Evolutionary conservation across 257 asterid species (phyloP), one percentile per base, ranked within the genome.

Genomic region (Nyctanthes arbortristis): DNA sequence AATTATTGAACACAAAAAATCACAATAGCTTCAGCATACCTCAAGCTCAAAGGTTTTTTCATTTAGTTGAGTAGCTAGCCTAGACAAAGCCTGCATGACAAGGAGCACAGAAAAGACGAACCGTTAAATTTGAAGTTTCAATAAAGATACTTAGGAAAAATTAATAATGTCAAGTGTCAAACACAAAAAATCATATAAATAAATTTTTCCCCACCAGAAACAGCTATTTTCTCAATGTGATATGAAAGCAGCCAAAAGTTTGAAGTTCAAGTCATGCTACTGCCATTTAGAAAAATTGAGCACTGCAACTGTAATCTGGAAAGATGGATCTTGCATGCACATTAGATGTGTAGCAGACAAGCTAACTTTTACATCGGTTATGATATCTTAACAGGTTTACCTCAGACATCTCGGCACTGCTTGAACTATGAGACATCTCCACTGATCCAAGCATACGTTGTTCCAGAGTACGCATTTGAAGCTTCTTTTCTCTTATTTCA

Each of bases 401-500:
- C 89, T 89, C 92, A 69, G 90, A 80, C 76, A 84, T 77, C 76
- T 82, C 92, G 39, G 67, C 69, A 77, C 57, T 35, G 71, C 73
- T 86, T 57, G 92, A 81, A 58, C 82, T 80, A 47, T 78, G 85
- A 59, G 81, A 72, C 57, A 73, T 77, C 84, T 88, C 90, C 69
- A 81, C 89, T 34, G 97, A 90, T 69, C 95, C 89, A 81, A 86
- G 79, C 90, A 90, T 84, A 27, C 91, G 95, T 66, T 88, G 93
- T 82, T 90, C 95, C 49, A 90, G 75, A 67, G 76, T 75, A 68
- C 77, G 83, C 79, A 90, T 90, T 67, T 88, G 97, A 34, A 39
- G 75, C 71, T 81, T 88, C 82, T 90, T 90, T 71, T 84, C 96
- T 75, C 86, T 77, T 60, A 90, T 83, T 77, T 86, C 96, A 77